phyloP scores from a whole-genome alignment of 306 rosid genomes.

The Fragaria vesca region DNA sequence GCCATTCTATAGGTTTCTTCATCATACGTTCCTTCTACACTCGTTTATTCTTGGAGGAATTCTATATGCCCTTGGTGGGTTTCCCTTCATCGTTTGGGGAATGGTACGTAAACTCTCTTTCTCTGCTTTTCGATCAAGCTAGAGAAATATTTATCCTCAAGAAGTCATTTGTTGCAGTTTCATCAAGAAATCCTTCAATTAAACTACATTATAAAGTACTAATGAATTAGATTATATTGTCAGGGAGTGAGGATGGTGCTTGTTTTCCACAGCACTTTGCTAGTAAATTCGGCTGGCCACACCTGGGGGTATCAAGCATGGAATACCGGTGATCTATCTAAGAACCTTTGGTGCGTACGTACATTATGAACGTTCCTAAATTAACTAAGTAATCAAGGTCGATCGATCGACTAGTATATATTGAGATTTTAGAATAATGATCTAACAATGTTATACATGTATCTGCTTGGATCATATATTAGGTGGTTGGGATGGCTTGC shows the following conservation, averaged over 20 bases:
- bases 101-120: conserved; percentile 41
- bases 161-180: neutral
- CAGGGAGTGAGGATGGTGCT: conserved; percentile 77
- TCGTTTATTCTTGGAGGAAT: conserved; percentile 69
- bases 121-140: too few species aligned
- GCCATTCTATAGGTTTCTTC: conserved; percentile 56
- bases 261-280: conserved; percentile 76
- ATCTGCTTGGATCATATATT: too few species aligned
- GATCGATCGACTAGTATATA: too few species aligned
- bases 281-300: conserved; percentile 90
- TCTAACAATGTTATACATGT: too few species aligned
- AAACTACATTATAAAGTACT: neutral
- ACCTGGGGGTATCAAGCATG: conserved; percentile 73
- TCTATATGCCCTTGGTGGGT: conserved; percentile 64
- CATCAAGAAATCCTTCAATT: neutral
- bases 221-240: neutral
- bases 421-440: too few species aligned
- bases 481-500: conserved; percentile 68
- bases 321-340: conserved; percentile 79
- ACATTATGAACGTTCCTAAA: neutral
- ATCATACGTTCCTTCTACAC: conserved; percentile 58
- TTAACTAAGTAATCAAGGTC: neutral
- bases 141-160: neutral
- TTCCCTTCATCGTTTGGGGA: conserved; percentile 87
- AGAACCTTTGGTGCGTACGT: conserved; percentile 62